A percentile compares a stretch with the other conserved stretches of the same genome.
These are phyloP conservation scores for Aspergillus latus DNA, from an alignment of 2,329 filamentous ascomycete species.

Conservation along the genomic window DNA sequence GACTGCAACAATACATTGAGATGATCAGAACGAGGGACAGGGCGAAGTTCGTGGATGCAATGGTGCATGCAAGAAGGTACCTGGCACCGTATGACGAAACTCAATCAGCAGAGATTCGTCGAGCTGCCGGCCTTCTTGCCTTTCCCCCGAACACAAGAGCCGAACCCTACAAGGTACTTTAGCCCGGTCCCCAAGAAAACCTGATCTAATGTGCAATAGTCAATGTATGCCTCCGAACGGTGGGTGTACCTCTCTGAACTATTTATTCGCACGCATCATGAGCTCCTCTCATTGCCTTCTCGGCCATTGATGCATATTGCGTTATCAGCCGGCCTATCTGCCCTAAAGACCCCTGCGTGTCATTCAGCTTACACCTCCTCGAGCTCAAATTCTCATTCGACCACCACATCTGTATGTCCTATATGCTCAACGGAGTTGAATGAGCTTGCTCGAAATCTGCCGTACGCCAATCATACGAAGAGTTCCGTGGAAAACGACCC, in stretches of 20 bases:
- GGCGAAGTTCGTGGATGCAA: slow-evolving; percentile 70
- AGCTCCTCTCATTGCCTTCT: slow-evolving; percentile 76
- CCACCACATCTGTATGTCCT: slow-evolving; percentile 78
- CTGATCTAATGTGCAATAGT: slow-evolving; percentile 42
- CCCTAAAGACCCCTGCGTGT: slow-evolving; percentile 92
- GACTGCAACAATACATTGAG: slow-evolving; percentile 93
- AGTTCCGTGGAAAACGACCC: slow-evolving; percentile 88
- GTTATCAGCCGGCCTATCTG: slow-evolving; percentile 84
- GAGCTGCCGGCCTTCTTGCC: slow-evolving; percentile 78
- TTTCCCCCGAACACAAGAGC: slow-evolving; percentile 62
- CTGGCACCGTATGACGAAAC: slow-evolving; percentile 68
- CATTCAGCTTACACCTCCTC: slow-evolving; percentile 66
- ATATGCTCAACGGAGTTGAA: slow-evolving; percentile 97
- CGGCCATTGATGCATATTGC: slow-evolving; percentile 87
- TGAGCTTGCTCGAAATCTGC: slow-evolving; percentile 80
- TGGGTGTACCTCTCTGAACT: slow-evolving; percentile 75
- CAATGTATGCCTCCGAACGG: slow-evolving; percentile 70
- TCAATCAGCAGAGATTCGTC: slow-evolving; percentile 67
- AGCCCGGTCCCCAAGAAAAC: background rate
- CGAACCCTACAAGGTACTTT: slow-evolving; percentile 59
- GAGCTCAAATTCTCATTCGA: slow-evolving; percentile 52
- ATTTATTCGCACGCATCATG: slow-evolving; percentile 84
- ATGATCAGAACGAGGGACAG: slow-evolving; percentile 69
- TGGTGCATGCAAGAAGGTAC: slow-evolving; percentile 78
- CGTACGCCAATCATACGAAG: slow-evolving; percentile 93